Base-by-base conservation (phyloP, 495 filamentous ascomycete species). In the Aspergillus panamensis region DNA sequence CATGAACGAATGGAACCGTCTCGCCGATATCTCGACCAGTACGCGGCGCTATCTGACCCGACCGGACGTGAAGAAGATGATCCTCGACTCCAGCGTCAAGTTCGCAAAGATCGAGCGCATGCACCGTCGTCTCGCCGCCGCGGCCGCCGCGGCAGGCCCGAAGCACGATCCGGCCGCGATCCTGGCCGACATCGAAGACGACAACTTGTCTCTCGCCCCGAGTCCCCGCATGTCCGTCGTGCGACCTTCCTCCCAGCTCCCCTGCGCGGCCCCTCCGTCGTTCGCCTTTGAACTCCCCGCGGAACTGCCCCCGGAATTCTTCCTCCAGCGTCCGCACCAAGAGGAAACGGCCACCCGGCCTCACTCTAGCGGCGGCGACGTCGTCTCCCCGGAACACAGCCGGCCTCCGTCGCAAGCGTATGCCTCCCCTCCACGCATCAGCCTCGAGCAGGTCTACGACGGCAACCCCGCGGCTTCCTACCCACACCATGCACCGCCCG, bases 1-100 rank as follows among this genome's bases (percentile, higher is more conserved):
- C 48, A 96, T 98, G 90, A 97, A 97, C 68, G 94, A 97, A 55
- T 98, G 94, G 93, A 84, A 90, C 66, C 84, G 94, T 5, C 77
- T 98, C 13, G 86, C 88, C 32, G 93, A 97, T 42, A 97, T 98
- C 71, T 92, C 87, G 73, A 96, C 91, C 35, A 90, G 86, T 67
- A 97, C 94, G 0, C 82, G 88, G 42, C 83, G 84, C 53, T 98
- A 97, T 67, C 81, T 97, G n/a, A 72, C 75, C 6, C 85, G 85
- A 60, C 75, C 79, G 13, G 85, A 87, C 12, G 87, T 94, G 35
- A 86, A 91, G 66, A 79, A 73, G 58, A 89, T 89, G 77, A 91
- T 88, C 47, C 72, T 87, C 55, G 80, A 84, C 54, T 87, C 90
- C 2, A 87, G 92, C 8, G 81, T 83, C n/a, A 92, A 92, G 66